Evolutionary conservation across 2,329 filamentous ascomycete species (phyloP), one percentile per base, ranked within the genome.

Genomic region (Parascedosporium putredinis): DNA sequence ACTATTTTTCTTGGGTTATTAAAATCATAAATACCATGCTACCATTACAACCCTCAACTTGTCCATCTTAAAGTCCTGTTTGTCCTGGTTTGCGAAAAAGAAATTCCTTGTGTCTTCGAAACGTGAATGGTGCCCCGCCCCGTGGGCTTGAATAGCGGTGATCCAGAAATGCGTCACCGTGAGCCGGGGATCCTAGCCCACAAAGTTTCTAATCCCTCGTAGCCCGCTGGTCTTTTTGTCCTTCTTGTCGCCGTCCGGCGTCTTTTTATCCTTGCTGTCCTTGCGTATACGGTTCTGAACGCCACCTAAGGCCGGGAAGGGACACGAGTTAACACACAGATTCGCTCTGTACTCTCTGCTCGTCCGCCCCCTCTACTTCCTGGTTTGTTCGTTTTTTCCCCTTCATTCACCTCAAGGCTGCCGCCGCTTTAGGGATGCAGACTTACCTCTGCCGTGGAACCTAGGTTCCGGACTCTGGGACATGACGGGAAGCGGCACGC

Each of bases 211-310:
- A 46, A 71, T 69, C 12, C 64, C 51, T 24, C 52, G 36, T 27
- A 54, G 24, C n/a, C 38, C 44, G n/a, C 45, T 64, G 20, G 59
- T 58, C 51, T 68, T 70, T 56, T 67, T 70, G 10, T 65, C 64
- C 52, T 64, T 63, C 42, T 59, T 64, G 25, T 64, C 64, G 50
- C 65, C 56, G 9, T 73, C 71, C 5, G 73, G 69, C 34, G 64
- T 65, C 43, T 63, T 64, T 54, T 72, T 73, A 29, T 74, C 71
- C 53, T 75, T 76, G 8, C 58, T 59, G 24, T 78, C 72, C 55
- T 76, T 72, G 3, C 69, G 69, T 1, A 68, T 59, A 25, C 67
- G 59, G 56, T 72, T 75, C 54, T 74, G 72, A 7, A 73, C 64
- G 20, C 72, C 71, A 16, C 73, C 74, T 71, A 56, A 18, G 44